Percentiles rank a stretch among this genome's conserved stretches.
phyloP scores from a whole-genome alignment of 805 yeast genomes.

The Saturnispora halmiae region DNA sequence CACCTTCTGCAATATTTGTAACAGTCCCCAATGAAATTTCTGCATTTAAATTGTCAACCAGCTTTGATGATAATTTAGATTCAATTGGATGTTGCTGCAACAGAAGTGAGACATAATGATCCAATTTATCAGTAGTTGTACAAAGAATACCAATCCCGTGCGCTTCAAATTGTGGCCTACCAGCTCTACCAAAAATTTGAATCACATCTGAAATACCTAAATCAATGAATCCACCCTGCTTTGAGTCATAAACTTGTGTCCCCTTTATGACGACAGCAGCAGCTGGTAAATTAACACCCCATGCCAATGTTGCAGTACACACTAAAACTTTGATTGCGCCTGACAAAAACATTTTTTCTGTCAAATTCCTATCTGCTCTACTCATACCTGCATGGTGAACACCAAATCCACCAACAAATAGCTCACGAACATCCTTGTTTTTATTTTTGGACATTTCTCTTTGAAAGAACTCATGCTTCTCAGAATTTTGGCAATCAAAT shows the following conservation, averaged over 20 bases:
- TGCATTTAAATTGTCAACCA: constrained; percentile 91
- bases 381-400: constrained; percentile 97
- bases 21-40: constrained; percentile 94
- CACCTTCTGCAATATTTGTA: constrained; percentile 88
- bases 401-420: constrained; percentile 78
- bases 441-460: constrained; percentile 65
- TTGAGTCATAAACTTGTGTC: constrained; percentile 89
- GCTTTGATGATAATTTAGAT: constrained; percentile 63
- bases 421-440: constrained; percentile 71
- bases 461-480: constrained; percentile 35
- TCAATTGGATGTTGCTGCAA: constrained; percentile 97
- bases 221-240: constrained; percentile 90
- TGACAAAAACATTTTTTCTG: constrained; percentile 75
- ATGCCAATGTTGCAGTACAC: constrained; percentile 96
- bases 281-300: constrained; percentile 99
- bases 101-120: constrained; percentile 79
- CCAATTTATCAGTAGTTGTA: constrained; percentile 72
- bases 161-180: constrained; percentile 92
- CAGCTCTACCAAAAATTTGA: constrained; percentile 98
- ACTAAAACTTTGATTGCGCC: constrained; percentile 87
- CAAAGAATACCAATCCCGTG: constrained; percentile 89
- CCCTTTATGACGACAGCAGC: constrained; percentile 96
- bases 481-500: constrained; percentile 48
- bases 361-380: constrained; percentile 78
- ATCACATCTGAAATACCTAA: constrained; percentile 93